Evolutionary conservation across 2,329 filamentous ascomycete genomes (phyloP), one percentile per base, ranked within the genome.

Genomic region (Colletotrichum lindemuthianum): DNA sequence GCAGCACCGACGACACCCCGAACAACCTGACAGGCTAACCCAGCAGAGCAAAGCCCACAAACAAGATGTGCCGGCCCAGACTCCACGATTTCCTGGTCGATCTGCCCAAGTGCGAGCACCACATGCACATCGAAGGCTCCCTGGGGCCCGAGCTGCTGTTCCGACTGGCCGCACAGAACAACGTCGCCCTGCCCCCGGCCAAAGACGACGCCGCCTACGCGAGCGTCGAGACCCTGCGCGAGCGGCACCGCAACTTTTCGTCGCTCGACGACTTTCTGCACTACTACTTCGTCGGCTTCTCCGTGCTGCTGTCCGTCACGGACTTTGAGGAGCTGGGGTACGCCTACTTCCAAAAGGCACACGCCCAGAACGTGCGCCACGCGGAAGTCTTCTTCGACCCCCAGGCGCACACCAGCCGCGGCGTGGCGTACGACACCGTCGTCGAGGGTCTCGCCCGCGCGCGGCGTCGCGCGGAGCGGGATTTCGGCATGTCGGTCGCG

Each of bases 361-460:
- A 86, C 37, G 77, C 78, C 2, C 87, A 92, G 67, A 86, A 87
- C 41, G 88, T 93, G 2, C 82, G 86, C 52, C 91, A 94, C 72
- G 89, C 89, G 12, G 91, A 94, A 75, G 84, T 93, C 68, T 94
- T 93, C 79, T 93, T 94, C 78, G 92, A 94, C 74, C 91, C 91
- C 2, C 91, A 94, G 75, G 90, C 89, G 1, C 92, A 94, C 75
- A 84, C 87, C 5, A 78, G 77, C 11, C 84, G 90, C 15, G 88
- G 88, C 6, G 78, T 94, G 4, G 69, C 81, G 8, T 90, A 92
- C 72, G 78, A 83, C 13, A 89, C 86, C 2, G 84, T 93, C 24
- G 82, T 93, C 4, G 73, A 76, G 3, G 92, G 91, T 3, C 88
- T 92, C 70, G 78, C 78, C 0, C 80, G 81, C 1, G 91, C 89